Evolutionary conservation across 2,329 filamentous ascomycete genomes (phyloP), one percentile per base, ranked within the genome.

Genomic region (Ophiostoma pallidulum): DNA sequence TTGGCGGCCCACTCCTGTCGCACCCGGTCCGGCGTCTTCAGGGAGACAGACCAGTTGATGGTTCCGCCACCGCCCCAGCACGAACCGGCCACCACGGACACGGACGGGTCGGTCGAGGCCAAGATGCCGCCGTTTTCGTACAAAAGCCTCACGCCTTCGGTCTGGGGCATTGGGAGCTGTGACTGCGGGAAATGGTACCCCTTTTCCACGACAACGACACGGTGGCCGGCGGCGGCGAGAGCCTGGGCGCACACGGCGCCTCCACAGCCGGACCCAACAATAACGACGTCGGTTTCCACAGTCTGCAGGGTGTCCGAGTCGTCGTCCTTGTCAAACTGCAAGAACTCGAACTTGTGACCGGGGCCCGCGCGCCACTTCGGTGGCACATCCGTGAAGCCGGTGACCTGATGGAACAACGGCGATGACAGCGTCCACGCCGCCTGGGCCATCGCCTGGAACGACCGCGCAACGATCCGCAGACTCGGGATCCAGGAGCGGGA

Each of bases 41-140:
- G 66, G 43, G 68, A 69, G 8, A 77, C 77, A 58, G 74, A 84
- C 89, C 89, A 96, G 64, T 96, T 96, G 57, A 95, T 66, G 0
- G 86, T 88, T 6, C 89, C 89, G 47, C 90, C 90, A 36, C 90
- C 90, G 26, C 90, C 90, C 78, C 84, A 94, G 28, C 77, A 77
- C 48, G 78, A 76, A 2, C 86, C 90, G 0, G 84, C 77, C 3
- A 86, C 62, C 12, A 91, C 63, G 14, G 67, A 74, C 28, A 82
- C 68, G 6, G 75, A 73, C 10, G 69, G 68, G 58, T 84, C 75
- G 51, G 83, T 70, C 52, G 71, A 69, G 55, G 72, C 58, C 5
- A 74, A 57, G 16, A 77, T 62, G 8, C 84, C 84, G 19, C 75
- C 75, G 51, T 78, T 79, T 56, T 89, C 84, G 57, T 78, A 92